phyloP scores from a whole-genome alignment of 768 basidiomycete genomes.

The Amanita rubescens region DNA sequence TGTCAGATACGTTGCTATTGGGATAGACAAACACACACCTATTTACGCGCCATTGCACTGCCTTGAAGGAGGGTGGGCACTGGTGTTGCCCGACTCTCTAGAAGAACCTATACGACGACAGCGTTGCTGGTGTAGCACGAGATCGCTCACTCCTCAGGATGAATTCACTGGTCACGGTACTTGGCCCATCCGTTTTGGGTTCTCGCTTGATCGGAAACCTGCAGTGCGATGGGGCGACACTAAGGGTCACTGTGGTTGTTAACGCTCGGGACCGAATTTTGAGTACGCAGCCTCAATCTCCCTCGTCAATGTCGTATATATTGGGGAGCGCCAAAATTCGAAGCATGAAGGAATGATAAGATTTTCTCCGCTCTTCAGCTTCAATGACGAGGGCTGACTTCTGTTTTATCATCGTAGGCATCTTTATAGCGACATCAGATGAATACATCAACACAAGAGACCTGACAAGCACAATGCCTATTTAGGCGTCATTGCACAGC shows the following conservation, averaged over 20 bases:
- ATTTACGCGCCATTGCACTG: neutral
- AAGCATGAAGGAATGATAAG: neutral
- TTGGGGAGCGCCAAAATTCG: neutral
- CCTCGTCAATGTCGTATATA: neutral
- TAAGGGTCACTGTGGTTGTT: neutral
- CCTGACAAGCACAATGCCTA: neutral
- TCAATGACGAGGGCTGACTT: neutral
- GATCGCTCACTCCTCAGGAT: constrained; percentile 5
- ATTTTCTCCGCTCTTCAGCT: neutral
- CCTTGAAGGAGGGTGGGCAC: constrained; percentile 2
- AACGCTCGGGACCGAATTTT: neutral
- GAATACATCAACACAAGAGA: neutral
- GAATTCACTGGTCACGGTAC: neutral
- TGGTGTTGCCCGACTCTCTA: constrained; percentile 4
- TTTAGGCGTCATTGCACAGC: neutral
- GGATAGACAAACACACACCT: neutral
- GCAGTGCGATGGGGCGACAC: neutral
- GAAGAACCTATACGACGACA: constrained; percentile 1
- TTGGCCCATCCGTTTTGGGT: too few species aligned
- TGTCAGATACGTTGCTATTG: neutral
- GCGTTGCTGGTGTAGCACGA: constrained; percentile 1
- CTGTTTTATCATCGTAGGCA: neutral
- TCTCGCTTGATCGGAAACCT: too few species aligned
- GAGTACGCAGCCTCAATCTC: neutral
- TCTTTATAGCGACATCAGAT: neutral